These are phyloP conservation scores for Calocera cornea DNA, from an alignment of 768 basidiomycete species.

Conservation along the genomic window DNA sequence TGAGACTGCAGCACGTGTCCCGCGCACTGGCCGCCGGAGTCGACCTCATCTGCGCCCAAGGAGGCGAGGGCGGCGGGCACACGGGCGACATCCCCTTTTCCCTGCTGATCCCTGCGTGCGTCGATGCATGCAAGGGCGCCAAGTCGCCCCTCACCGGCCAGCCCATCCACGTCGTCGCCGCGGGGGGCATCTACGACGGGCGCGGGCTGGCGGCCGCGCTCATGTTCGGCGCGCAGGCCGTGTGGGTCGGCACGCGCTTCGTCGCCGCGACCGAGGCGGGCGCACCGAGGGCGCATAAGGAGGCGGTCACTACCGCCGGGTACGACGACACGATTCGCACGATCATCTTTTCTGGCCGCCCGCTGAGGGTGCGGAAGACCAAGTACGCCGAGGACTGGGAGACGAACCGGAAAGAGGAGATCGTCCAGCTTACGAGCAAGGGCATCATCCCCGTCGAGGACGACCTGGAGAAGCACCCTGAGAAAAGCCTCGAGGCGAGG, in stretches of 20 bases:
- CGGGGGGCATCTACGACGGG: conserved; percentile 84
- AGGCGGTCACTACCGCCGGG: conserved; percentile 52
- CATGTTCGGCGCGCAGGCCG: conserved; percentile 77
- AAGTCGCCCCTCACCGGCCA: conserved; percentile 68
- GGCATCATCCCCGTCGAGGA: conserved; percentile 66
- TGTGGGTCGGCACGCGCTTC: conserved; percentile 76
- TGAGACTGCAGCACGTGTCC: conserved; percentile 40
- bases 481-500: conserved; percentile 51
- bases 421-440: conserved; percentile 64
- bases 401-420: conserved; percentile 62
- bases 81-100: conserved; percentile 75
- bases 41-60: conserved; percentile 89
- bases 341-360: conserved; percentile 81
- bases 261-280: conserved; percentile 69
- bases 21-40: conserved; percentile 75
- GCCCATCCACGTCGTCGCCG: conserved; percentile 78
- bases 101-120: conserved; percentile 81
- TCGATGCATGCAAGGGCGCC: conserved; percentile 65
- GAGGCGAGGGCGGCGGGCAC: conserved; percentile 78
- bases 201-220: conserved; percentile 77
- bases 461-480: conserved; percentile 68
- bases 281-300: conserved; percentile 76
- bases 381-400: conserved; percentile 82
- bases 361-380: conserved; percentile 71
- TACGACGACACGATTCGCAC: conserved; percentile 73